These are phyloP conservation scores for Eruca vesicaria DNA, from an alignment of 441 rosid species.

Conservation along the genomic window DNA sequence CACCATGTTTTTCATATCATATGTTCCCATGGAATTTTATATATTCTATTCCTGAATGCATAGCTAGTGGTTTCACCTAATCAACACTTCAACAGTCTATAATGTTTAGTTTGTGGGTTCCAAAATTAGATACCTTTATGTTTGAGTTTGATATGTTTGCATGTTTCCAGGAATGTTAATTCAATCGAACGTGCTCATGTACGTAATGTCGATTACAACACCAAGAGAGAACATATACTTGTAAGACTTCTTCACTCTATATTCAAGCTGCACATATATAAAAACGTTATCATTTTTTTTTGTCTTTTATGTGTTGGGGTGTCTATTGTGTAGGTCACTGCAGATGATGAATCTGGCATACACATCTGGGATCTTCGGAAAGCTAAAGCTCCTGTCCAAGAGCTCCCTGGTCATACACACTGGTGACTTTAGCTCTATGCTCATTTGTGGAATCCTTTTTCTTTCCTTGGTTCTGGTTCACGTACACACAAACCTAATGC, in stretches of 20 bases:
- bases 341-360: slow-evolving; percentile 89
- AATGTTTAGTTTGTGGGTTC: background rate
- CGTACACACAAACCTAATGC: background rate
- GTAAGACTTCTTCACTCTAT: slow-evolving; percentile 42
- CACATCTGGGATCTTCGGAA: slow-evolving; percentile 87
- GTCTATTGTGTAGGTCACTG: slow-evolving; percentile 52
- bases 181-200: slow-evolving; percentile 68
- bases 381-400: slow-evolving; percentile 68
- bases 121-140: background rate
- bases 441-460: background rate
- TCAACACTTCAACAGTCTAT: background rate
- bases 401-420: slow-evolving; percentile 87
- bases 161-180: slow-evolving; percentile 61
- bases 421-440: slow-evolving; percentile 46
- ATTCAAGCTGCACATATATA: background rate
- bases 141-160: slow-evolving; percentile 6
- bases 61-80: background rate
- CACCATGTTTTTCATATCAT: slow-evolving; percentile 20
- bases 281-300: background rate
- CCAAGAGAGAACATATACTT: slow-evolving; percentile 56
- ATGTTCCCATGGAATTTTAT: background rate
- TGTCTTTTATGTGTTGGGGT: background rate
- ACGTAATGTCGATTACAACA: slow-evolving; percentile 62
- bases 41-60: background rate
- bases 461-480: background rate